These are phyloP conservation scores for Heritiera littoralis DNA, from an alignment of 345 rosid genomes.

Conservation along the genomic window DNA sequence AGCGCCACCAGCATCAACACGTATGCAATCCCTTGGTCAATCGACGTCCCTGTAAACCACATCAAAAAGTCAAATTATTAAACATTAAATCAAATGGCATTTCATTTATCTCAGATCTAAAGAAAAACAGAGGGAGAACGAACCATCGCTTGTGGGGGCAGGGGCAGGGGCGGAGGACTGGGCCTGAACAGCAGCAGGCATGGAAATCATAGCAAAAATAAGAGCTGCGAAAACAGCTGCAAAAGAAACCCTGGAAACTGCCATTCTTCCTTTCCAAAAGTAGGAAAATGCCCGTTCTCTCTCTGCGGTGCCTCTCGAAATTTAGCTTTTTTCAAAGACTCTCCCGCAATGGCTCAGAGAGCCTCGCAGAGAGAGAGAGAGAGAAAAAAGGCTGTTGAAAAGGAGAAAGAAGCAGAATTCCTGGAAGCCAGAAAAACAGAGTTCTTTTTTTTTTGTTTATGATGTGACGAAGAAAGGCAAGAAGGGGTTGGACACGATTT, in stretches of 20 bases:
- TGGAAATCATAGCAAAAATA: constrained; percentile 42
- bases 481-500: not conserved
- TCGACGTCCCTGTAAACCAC: constrained; percentile 59
- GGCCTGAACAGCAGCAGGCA: constrained; percentile 56
- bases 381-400: not conserved
- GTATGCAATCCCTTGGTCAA: constrained; percentile 91
- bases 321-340: not conserved
- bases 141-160: constrained; percentile 86
- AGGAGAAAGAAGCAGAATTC: not conserved
- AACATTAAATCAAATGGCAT: not conserved
- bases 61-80: not conserved
- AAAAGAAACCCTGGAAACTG: constrained; percentile 45
- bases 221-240: constrained; percentile 40
- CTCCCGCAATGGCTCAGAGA: constrained; percentile 24
- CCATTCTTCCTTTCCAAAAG: constrained; percentile 37
- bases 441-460: not conserved
- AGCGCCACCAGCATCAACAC: constrained; percentile 88
- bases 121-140: not conserved
- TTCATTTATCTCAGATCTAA: constrained; percentile 14
- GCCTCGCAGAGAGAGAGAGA: constrained; percentile 34
- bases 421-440: not conserved
- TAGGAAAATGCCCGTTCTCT: constrained; percentile 25
- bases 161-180: constrained; percentile 71
- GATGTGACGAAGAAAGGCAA: not conserved
- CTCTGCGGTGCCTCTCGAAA: constrained; percentile 29